These are phyloP conservation scores for Suillus bovinus DNA, from an alignment of 768 basidiomycete genomes.

Conservation along the genomic window DNA sequence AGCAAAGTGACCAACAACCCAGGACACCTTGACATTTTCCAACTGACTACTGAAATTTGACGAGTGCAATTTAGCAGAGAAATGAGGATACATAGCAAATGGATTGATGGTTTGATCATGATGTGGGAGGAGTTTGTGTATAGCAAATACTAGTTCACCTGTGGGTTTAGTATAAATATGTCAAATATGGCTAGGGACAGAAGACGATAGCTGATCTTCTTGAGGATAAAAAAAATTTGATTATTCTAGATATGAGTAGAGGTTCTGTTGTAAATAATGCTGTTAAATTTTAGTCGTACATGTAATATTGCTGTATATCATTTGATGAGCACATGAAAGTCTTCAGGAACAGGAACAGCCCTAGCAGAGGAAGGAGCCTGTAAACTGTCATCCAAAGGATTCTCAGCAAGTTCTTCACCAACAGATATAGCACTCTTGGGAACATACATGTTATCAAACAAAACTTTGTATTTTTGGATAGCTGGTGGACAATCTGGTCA, in stretches of 20 bases:
- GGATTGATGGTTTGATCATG: neutral
- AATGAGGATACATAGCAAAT: conserved; percentile 5
- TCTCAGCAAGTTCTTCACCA: neutral
- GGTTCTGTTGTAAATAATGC: conserved; percentile 1
- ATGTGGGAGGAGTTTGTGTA: neutral
- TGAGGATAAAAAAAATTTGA: neutral
- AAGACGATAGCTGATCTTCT: neutral
- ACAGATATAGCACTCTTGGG: neutral
- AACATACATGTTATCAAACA: conserved; percentile 10
- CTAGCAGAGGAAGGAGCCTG: neutral
- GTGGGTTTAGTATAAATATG: conserved; percentile 4
- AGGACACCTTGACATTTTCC: conserved; percentile 2
- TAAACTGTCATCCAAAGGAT: neutral
- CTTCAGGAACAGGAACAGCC: neutral
- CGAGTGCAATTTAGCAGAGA: neutral
- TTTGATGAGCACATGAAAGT: neutral
- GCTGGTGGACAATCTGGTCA: conserved; percentile 9
- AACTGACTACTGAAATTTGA: neutral
- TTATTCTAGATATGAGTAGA: neutral
- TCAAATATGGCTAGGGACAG: conserved; percentile 1
- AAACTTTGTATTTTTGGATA: conserved; percentile 9
- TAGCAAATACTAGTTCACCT: conserved; percentile 1
- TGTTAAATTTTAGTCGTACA: neutral
- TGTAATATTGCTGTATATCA: neutral
- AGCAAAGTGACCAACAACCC: conserved; percentile 1